Conservation (phyloP, 805 yeast species). For the Saccharomyces jurei region DNA sequence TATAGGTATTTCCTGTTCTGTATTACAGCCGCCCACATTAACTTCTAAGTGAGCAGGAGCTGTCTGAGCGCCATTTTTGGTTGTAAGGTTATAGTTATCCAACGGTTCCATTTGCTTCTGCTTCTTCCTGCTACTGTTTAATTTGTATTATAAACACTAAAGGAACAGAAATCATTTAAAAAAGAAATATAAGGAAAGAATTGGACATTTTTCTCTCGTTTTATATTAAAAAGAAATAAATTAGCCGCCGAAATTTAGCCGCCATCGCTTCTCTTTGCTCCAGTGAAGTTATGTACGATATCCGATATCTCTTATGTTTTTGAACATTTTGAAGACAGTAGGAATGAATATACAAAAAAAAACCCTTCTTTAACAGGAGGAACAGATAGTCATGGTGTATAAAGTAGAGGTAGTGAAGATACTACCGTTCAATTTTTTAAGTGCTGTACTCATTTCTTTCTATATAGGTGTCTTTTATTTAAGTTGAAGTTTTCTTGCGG, state of each 20-base stretch:
- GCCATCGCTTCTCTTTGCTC: neutral
- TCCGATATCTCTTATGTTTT: neutral
- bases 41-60: neutral
- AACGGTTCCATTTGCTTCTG: neutral
- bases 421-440: too few relatives aligned
- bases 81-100: neutral
- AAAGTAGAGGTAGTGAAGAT: neutral
- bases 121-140: neutral
- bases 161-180: neutral
- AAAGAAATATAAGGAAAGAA: neutral
- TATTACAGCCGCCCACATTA: conserved; percentile 9
- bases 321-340: neutral
- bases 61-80: neutral
- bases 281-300: neutral
- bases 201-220: neutral
- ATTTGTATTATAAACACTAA: neutral
- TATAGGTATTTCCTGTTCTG: conserved; percentile 5
- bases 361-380: neutral
- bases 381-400: neutral
- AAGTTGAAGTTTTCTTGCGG: neutral
- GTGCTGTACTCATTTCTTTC: neutral
- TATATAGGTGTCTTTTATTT: too few relatives aligned
- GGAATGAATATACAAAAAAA: neutral
- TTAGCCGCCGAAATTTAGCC: neutral
- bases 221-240: neutral